These are phyloP conservation scores for Phalaenopsis hybrid DNA, from an alignment of 116 monocot genomes.

Conservation along the genomic window DNA sequence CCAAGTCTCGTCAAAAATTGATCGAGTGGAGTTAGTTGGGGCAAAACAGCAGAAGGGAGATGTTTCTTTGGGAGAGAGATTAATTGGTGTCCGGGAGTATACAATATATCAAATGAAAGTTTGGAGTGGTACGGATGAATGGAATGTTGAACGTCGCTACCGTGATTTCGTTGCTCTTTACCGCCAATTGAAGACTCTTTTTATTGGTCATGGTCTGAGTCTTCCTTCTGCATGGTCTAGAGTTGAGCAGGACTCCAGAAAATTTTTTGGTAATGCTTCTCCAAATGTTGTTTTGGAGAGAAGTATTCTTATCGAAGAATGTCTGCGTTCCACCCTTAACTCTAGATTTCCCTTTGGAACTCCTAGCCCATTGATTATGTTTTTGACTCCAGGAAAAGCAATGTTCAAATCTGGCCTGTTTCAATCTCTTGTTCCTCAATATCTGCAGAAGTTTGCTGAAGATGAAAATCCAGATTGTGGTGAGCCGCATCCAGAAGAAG, in stretches of 20 bases:
- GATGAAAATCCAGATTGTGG: conserved; percentile 20
- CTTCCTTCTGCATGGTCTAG: conserved; percentile 76
- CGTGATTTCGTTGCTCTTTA: conserved; percentile 86
- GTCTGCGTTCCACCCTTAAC: conserved; percentile 56
- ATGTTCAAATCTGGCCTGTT: conserved; percentile 22
- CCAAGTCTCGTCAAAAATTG: conserved; percentile 35
- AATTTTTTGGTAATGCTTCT: conserved; percentile 82
- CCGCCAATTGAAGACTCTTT: conserved; percentile 50
- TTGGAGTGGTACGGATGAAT: conserved; percentile 49
- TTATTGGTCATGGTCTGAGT: conserved; percentile 37
- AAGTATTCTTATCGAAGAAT: conserved; percentile 84
- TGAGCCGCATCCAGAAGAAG: conserved; percentile 15
- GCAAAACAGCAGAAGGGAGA: conserved; percentile 82
- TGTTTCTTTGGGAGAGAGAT: conserved; percentile 92
- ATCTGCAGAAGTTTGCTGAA: conserved; percentile 32
- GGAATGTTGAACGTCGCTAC: conserved; percentile 88
- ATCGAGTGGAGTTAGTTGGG: conserved; percentile 66
- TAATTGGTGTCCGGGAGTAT: conserved; percentile 91
- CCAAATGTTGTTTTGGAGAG: conserved; percentile 65
- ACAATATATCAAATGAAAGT: conserved; percentile 67
- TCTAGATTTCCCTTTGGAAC: conserved; percentile 49
- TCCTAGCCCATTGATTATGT: conserved; percentile 50
- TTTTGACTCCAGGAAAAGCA: conserved; percentile 57
- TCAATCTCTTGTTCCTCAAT: conserved; percentile 31
- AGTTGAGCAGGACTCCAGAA: conserved; percentile 68